A percentile compares a stretch with the other conserved stretches of the same genome.
phyloP scores from a whole-genome alignment of 2,329 filamentous ascomycete genomes.

The Arthroderma uncinatum region DNA sequence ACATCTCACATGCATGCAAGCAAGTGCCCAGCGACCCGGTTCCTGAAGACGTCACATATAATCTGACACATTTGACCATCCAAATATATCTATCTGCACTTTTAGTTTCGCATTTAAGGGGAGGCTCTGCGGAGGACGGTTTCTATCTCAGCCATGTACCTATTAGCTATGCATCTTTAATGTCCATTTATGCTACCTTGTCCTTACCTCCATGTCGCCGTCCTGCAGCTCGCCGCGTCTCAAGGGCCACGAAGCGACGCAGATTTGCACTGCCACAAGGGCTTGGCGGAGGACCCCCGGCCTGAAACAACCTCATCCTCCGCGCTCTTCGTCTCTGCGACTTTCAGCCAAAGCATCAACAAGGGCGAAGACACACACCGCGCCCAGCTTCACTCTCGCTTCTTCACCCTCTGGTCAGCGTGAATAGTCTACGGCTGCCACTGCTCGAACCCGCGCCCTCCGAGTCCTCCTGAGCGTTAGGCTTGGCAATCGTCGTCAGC shows the following conservation, averaged over 20 bases:
- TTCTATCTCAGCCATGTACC: too few species aligned
- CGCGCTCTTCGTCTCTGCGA: not conserved
- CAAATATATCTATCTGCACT: not conserved
- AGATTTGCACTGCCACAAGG: slow-evolving; percentile 1
- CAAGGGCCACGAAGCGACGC: not conserved
- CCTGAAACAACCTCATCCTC: not conserved
- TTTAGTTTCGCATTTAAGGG: not conserved
- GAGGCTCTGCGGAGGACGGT: too few species aligned
- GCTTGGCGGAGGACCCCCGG: not conserved
- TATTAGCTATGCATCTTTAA: too few species aligned
- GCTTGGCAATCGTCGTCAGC: slow-evolving; percentile 2
- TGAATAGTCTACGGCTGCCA: not conserved
- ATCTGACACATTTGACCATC: not conserved
- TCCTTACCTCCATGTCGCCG: not conserved
- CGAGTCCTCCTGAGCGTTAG: not conserved
- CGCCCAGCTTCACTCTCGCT: not conserved
- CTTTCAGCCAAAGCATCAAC: not conserved
- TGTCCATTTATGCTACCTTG: too few species aligned
- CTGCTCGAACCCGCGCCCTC: not conserved
- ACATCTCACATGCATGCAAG: not conserved
- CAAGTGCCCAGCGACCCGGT: too few species aligned
- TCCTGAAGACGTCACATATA: not conserved
- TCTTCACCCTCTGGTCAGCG: not conserved
- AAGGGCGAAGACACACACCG: not conserved
- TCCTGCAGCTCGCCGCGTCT: too few species aligned